Evolutionary conservation across 306 rosid species (phyloP), one percentile per base, ranked within the genome.

Genomic region (Cicer arietinum): DNA sequence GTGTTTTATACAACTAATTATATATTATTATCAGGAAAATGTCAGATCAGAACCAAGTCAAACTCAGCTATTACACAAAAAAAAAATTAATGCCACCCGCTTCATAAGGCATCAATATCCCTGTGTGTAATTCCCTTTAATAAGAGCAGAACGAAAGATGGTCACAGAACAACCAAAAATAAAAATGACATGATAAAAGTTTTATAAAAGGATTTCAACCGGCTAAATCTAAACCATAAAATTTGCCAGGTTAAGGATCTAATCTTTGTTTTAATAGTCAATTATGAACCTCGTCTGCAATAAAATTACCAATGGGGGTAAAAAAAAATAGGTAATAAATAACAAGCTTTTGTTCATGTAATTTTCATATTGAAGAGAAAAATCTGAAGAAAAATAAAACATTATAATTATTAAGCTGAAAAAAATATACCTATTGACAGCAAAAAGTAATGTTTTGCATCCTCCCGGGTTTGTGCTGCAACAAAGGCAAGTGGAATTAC

Each of bases 361-460:
- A 65, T 3, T 65, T 65, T 17, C 39, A 65, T 64, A 65, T 43
- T 59, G 35, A 30, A 35, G 43, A 59, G 4, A 59, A 30, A 10
- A 7, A 8, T 66, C 10, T 16, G 39, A 17, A 44, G 41, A 62
- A 35, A 59, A 52, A 18, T 64, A 73, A 66, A 61, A 25, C 16
- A 30, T 20, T 11, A 8, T 35, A 46, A 63, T 69, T 20, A 8
- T 7, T 35, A 46, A 63, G 72, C 65, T 7, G 0, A 67, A 83
- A 71, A 64, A 73, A 71, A 78, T 72, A 79, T 88, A 91, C 98
- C 98, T 73, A 86, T 87, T 78, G 97, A 88, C 39, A 91, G 62
- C 77, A 91, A 78, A 86, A 87, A 85, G 83, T 83, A 94, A 87
- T 91, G 98, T 82, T 82, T 91, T 1, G 95, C 96, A 85, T 86